Conservation (phyloP, 768 basidiomycete species). For the Rhizopogon vesiculosus region DNA sequence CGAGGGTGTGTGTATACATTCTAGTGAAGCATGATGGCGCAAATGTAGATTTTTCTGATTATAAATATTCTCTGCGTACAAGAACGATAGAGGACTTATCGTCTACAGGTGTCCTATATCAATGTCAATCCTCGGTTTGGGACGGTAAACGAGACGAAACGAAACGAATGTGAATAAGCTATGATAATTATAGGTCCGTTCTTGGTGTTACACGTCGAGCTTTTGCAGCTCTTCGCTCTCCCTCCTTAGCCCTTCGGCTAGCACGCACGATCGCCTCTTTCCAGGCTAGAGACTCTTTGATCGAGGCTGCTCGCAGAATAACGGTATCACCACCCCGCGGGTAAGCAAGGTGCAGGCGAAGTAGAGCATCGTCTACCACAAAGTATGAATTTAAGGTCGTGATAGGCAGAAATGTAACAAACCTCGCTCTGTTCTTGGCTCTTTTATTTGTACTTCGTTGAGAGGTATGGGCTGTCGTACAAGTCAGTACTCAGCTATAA, state of each 20-base stretch:
- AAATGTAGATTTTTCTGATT: too few species aligned
- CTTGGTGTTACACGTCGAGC: not conserved
- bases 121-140: too few species aligned
- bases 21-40: too few species aligned
- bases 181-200: not conserved
- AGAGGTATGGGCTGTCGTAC: constrained; percentile 63
- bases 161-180: not conserved
- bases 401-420: constrained; percentile 6
- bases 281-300: constrained; percentile 57
- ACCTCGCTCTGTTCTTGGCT: constrained; percentile 48
- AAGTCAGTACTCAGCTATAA: not conserved
- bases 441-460: constrained; percentile 58
- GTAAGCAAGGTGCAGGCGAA: constrained; percentile 64
- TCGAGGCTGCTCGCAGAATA: constrained; percentile 49
- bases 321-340: constrained; percentile 73
- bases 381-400: not conserved
- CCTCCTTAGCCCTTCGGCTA: constrained; percentile 11
- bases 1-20: too few species aligned
- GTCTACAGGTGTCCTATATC: too few species aligned
- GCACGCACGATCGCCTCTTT: constrained; percentile 32
- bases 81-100: too few species aligned
- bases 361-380: constrained; percentile 55
- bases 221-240: not conserved
- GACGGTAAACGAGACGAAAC: too few species aligned
- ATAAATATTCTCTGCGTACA: too few species aligned